phyloP scores from a whole-genome alignment of 2,329 filamentous ascomycete genomes.

The Amphichorda felina region DNA sequence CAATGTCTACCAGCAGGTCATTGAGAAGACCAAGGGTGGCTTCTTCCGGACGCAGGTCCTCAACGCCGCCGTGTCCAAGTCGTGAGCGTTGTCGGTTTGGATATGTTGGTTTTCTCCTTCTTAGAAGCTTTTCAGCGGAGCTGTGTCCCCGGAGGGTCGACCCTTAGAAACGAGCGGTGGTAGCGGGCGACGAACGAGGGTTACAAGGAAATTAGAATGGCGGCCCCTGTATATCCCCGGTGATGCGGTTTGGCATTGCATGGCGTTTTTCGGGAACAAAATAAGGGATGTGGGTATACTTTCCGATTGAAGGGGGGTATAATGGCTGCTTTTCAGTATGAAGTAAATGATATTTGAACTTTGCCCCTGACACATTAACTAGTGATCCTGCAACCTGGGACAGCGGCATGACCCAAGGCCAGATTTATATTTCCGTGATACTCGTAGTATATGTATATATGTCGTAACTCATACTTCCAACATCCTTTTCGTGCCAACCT shows the following conservation, averaged over 20 bases:
- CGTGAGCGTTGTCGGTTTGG: constrained; percentile 1
- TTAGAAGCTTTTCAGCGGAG: too few relatives aligned
- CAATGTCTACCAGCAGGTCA: constrained; percentile 98
- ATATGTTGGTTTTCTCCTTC: too few relatives aligned
- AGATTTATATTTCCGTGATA: too few relatives aligned
- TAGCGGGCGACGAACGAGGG: too few relatives aligned
- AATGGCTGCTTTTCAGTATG: constrained; percentile 1
- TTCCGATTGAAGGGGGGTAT: background rate
- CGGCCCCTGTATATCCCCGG: constrained; percentile 3
- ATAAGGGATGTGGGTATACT: constrained; percentile 2
- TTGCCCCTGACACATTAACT: too few relatives aligned
- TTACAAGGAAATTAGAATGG: background rate
- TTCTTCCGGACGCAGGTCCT: constrained; percentile 98
- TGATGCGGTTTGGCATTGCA: constrained; percentile 9
- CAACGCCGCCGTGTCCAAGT: constrained; percentile 49
- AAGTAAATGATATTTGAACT: constrained; percentile 1
- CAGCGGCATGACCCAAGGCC: background rate
- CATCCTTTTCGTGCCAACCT: background rate
- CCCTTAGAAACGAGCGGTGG: too few relatives aligned
- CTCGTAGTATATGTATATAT: too few relatives aligned
- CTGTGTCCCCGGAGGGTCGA: too few relatives aligned
- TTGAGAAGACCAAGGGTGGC: constrained; percentile 95
- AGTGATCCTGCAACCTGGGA: background rate
- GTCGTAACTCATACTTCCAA: background rate
- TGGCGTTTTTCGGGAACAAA: constrained; percentile 7